phyloP scores from a whole-genome alignment of 176 grass and related monocot genomes.

The Ampelocalamus luodianensis region DNA sequence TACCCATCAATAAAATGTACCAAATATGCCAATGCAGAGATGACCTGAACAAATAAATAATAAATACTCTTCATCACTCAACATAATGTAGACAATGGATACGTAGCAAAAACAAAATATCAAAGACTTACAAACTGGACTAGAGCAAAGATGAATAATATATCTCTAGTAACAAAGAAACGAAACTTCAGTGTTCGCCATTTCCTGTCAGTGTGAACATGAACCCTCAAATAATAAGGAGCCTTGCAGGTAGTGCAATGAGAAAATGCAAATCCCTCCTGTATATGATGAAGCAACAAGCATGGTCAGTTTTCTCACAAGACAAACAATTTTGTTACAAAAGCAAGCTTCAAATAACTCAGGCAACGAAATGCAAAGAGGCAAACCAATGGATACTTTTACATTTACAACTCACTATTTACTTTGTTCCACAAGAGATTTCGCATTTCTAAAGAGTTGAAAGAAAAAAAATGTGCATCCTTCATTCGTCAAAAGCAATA shows the following conservation, averaged over 20 bases:
- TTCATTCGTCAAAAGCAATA: conserved; percentile 2
- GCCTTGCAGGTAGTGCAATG: conserved; percentile 99
- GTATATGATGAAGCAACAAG: conserved; percentile 43
- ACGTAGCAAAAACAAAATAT: not conserved
- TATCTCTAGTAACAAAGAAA: conserved; percentile 99
- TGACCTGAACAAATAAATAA: conserved; percentile 65
- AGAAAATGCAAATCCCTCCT: conserved; percentile 99
- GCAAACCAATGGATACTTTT: conserved; percentile 16
- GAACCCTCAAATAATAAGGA: conserved; percentile 96
- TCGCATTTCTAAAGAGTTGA: not conserved
- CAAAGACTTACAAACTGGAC: conserved; percentile 82
- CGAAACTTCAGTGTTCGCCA: conserved; percentile 96
- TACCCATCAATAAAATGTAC: conserved; percentile 90
- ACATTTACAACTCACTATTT: conserved; percentile 9
- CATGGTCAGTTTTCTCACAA: conserved; percentile 4
- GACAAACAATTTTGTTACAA: not conserved
- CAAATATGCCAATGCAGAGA: conserved; percentile 84
- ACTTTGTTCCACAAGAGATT: not conserved
- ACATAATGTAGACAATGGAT: conserved; percentile 34
- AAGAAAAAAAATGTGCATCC: not conserved
- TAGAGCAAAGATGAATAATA: conserved; percentile 90
- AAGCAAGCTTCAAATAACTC: conserved; percentile 20
- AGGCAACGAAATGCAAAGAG: conserved; percentile 28
- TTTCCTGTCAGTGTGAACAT: conserved; percentile 96
- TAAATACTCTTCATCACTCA: conserved; percentile 40